Percentiles rank a stretch among this genome's conserved stretches.
Conservation (phyloP, 2,329 filamentous ascomycete genomes). For the Sporothrix brunneoviolacea region DNA sequence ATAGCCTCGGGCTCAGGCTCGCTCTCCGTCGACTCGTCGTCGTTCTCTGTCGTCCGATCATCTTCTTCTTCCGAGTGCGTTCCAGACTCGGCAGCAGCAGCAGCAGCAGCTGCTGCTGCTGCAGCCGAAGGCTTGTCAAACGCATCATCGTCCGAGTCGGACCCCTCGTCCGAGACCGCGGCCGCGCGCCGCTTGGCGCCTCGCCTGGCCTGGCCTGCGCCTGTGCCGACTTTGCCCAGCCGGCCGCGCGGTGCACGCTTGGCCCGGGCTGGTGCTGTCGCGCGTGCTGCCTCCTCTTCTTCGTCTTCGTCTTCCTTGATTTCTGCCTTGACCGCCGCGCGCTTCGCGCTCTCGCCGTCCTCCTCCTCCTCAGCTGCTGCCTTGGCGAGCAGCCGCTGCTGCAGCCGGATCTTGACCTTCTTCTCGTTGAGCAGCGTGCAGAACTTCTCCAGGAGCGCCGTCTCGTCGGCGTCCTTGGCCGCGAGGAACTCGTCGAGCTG, state of each 20-base stretch:
- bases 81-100: not conserved
- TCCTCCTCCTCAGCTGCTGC: not conserved
- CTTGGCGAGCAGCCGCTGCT: constrained; percentile 52
- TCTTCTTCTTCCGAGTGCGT: constrained; percentile 19
- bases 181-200: constrained; percentile 26
- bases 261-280: not conserved
- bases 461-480: constrained; percentile 61
- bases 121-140: constrained; percentile 30
- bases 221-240: not conserved
- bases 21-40: constrained; percentile 36
- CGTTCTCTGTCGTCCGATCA: constrained; percentile 27
- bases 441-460: constrained; percentile 61
- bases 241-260: not conserved
- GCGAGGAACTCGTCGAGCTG: constrained; percentile 61
- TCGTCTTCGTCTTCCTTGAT: constrained; percentile 22
- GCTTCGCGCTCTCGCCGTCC: not conserved
- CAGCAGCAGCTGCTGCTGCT: not conserved
- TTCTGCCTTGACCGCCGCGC: constrained; percentile 14
- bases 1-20: constrained; percentile 19
- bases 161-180: constrained; percentile 36
- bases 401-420: constrained; percentile 71
- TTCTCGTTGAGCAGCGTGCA: constrained; percentile 68
- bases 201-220: constrained; percentile 21
- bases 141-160: constrained; percentile 36
- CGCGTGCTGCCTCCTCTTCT: not conserved